Conservation (phyloP, 768 basidiomycete genomes). For the Xerocomus potaroensis region DNA sequence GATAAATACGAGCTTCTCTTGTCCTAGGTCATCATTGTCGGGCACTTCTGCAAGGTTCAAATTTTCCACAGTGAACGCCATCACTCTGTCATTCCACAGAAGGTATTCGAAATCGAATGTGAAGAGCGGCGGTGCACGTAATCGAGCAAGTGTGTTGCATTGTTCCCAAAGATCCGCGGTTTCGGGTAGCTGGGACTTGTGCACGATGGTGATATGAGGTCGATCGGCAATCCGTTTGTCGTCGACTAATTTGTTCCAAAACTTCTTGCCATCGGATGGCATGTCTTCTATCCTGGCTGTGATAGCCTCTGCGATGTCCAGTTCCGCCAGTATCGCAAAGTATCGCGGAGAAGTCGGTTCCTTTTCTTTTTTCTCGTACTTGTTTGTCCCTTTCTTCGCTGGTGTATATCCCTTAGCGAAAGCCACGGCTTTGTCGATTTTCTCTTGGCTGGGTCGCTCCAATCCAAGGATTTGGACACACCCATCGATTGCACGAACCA, state of each 20-base stretch:
- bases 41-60: constrained; percentile 37
- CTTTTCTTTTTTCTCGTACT: constrained; percentile 25
- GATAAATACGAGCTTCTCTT: constrained; percentile 46
- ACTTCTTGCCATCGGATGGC: constrained; percentile 28
- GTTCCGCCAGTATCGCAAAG: constrained; percentile 72
- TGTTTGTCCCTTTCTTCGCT: constrained; percentile 3
- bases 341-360: constrained; percentile 49
- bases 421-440: constrained; percentile 45
- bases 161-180: constrained; percentile 42
- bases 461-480: constrained; percentile 54
- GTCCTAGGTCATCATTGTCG: constrained; percentile 27
- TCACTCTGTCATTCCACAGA: constrained; percentile 73
- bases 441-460: constrained; percentile 47
- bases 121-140: constrained; percentile 48
- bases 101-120: constrained; percentile 55
- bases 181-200: constrained; percentile 46
- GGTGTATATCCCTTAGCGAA: constrained; percentile 40
- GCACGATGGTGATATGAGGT: constrained; percentile 88
- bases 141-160: constrained; percentile 14
- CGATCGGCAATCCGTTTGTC: constrained; percentile 46
- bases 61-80: constrained; percentile 73
- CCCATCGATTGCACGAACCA: constrained; percentile 56
- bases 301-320: constrained; percentile 54
- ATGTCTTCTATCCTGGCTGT: constrained; percentile 37
- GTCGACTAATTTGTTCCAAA: constrained; percentile 48